phyloP scores from a whole-genome alignment of 768 basidiomycete species.

The Paxillus involutus region DNA sequence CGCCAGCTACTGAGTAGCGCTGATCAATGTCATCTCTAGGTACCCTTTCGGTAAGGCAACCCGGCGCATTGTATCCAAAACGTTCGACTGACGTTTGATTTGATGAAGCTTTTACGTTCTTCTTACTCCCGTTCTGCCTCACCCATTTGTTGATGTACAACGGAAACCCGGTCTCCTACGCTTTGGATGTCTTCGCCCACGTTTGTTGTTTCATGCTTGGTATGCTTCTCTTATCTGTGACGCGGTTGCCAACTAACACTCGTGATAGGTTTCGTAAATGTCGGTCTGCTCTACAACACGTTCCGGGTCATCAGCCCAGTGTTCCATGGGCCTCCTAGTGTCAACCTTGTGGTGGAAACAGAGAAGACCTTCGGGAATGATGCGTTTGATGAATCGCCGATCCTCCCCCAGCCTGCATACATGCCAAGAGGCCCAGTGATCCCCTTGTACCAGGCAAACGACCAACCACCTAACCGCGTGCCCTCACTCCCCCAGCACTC shows the following conservation, averaged over 20 bases:
- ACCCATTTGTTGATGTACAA: constrained; percentile 48
- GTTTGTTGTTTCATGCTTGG: constrained; percentile 55
- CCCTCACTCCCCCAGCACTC: constrained; percentile 9
- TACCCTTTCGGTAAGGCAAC: constrained; percentile 53
- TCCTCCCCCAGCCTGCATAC: constrained; percentile 2
- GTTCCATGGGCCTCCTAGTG: constrained; percentile 33
- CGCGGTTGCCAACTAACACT: neutral
- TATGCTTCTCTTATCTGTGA: constrained; percentile 27
- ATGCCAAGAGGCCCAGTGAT: neutral
- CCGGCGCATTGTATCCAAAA: neutral
- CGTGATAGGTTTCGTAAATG: constrained; percentile 59
- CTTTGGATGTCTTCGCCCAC: constrained; percentile 47
- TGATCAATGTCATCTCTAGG: constrained; percentile 34
- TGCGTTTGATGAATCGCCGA: constrained; percentile 22
- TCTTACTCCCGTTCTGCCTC: constrained; percentile 61
- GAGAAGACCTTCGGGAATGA: constrained; percentile 24
- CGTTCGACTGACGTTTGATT: constrained; percentile 5
- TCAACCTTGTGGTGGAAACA: constrained; percentile 7
- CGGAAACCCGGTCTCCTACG: constrained; percentile 47
- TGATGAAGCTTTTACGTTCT: constrained; percentile 53
- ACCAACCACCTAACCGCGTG: neutral
- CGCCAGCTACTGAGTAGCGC: constrained; percentile 2
- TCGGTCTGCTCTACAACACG: constrained; percentile 66
- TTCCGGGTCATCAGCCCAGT: constrained; percentile 60
- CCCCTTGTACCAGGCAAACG: constrained; percentile 1